Conservation (phyloP, 768 basidiomycete species). For the Leccinellum luteum region DNA sequence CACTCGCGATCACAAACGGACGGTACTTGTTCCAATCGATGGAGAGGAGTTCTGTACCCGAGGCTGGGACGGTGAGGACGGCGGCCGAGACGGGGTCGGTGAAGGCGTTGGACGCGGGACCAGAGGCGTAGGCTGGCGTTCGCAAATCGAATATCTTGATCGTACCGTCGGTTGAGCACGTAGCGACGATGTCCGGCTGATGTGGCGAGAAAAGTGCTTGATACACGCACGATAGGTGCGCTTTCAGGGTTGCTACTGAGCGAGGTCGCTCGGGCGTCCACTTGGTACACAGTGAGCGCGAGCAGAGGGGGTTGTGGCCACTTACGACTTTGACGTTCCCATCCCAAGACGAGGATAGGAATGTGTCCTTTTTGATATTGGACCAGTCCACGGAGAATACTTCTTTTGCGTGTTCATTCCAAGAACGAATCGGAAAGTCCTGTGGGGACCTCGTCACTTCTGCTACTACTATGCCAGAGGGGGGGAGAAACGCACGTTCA, state of each 20-base stretch:
- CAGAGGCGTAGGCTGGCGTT: slow-evolving; percentile 54
- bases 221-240: slow-evolving; percentile 84
- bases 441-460: slow-evolving; percentile 39
- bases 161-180: slow-evolving; percentile 86
- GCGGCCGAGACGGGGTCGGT: slow-evolving; percentile 67
- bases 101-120: slow-evolving; percentile 53
- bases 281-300: slow-evolving; percentile 37
- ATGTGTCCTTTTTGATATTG: slow-evolving; percentile 85
- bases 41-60: slow-evolving; percentile 72
- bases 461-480: slow-evolving; percentile 15
- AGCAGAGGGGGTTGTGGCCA: slow-evolving; percentile 3
- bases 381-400: slow-evolving; percentile 96
- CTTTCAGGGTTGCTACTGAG: slow-evolving; percentile 79
- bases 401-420: slow-evolving; percentile 94
- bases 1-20: slow-evolving; percentile 72
- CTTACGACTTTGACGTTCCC: slow-evolving; percentile 83
- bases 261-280: slow-evolving; percentile 83
- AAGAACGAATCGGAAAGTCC: slow-evolving; percentile 86
- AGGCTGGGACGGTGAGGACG: slow-evolving; percentile 74
- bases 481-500: slow-evolving; percentile 56
- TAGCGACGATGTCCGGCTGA: slow-evolving; percentile 74
- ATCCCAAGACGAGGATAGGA: slow-evolving; percentile 91
- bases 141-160: slow-evolving; percentile 81
- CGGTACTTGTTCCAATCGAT: slow-evolving; percentile 95
- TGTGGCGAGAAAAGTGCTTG: slow-evolving; percentile 92